These are phyloP conservation scores for Dactylis glomerata DNA, from an alignment of 176 grass and related monocot species.

Conservation along the genomic window DNA sequence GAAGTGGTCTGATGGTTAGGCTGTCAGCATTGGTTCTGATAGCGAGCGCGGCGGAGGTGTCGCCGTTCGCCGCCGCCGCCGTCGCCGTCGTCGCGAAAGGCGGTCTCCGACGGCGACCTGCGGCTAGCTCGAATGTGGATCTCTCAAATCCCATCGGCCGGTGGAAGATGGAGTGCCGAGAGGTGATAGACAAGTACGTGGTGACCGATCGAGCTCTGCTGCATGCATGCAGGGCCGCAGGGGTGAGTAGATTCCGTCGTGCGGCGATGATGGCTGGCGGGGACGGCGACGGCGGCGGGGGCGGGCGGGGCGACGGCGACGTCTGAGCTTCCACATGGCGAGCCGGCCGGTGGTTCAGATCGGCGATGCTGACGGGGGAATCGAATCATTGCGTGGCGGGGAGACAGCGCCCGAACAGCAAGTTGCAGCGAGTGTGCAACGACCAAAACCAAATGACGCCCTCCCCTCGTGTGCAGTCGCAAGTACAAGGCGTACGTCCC, in stretches of 20 bases:
- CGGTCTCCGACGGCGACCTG: slow-evolving; percentile 18
- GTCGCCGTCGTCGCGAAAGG: background rate
- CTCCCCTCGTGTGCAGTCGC: slow-evolving; percentile 7
- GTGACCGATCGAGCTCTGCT: background rate
- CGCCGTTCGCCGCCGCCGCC: slow-evolving; percentile 16
- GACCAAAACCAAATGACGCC: background rate
- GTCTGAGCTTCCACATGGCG: slow-evolving; percentile 60
- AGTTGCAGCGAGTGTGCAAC: slow-evolving; percentile 2
- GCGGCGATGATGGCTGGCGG: background rate
- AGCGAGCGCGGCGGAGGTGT: background rate
- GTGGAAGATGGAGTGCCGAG: slow-evolving; percentile 13
- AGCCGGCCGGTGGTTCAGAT: slow-evolving; percentile 30
- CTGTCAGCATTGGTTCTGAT: background rate
- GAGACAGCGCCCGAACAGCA: slow-evolving; percentile 17
- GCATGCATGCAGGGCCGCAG: background rate
- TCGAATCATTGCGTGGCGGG: slow-evolving; percentile 35
- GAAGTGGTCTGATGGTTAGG: background rate
- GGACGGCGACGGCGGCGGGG: background rate
- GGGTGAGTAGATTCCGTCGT: background rate
- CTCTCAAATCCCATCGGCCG: background rate
- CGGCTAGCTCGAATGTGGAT: background rate
- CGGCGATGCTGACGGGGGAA: slow-evolving; percentile 28
- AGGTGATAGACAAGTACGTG: background rate
- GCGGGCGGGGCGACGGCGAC: slow-evolving; percentile 40
- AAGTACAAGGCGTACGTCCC: slow-evolving; percentile 7